Percentiles rank a stretch among this genome's conserved stretches.
phyloP scores from a whole-genome alignment of 2,329 filamentous ascomycete genomes.

The Phyllosticta citrichinensis region DNA sequence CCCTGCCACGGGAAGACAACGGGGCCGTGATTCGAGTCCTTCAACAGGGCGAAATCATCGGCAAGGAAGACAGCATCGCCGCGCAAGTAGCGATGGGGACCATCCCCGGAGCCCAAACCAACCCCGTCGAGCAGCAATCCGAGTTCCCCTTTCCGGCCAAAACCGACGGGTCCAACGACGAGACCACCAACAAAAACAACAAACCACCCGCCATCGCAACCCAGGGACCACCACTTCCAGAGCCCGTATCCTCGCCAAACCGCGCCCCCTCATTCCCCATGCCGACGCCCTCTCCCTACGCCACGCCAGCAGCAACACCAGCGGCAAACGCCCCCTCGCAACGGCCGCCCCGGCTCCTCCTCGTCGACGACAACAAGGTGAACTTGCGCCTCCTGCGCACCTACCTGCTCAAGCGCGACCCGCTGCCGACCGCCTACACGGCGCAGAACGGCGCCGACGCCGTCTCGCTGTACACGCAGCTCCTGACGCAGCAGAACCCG shows the following conservation, averaged over 20 bases:
- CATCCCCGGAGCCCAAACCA: not conserved
- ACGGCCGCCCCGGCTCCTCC: conserved; percentile 8
- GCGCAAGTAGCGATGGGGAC: conserved; percentile 15
- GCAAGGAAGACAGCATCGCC: conserved; percentile 15
- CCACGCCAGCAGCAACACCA: not conserved
- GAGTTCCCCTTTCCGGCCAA: conserved; percentile 12
- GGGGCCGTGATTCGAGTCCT: conserved; percentile 11
- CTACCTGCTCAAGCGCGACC: conserved; percentile 11
- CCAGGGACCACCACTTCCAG: not conserved
- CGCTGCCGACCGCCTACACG: conserved; percentile 1
- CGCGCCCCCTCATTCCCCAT: not conserved
- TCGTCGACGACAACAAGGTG: conserved; percentile 12
- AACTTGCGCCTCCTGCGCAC: conserved; percentile 48
- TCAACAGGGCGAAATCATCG: conserved; percentile 11
- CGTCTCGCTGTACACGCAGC: conserved; percentile 26
- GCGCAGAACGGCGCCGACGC: conserved; percentile 33
- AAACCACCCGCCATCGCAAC: not conserved
- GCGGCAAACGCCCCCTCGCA: not conserved
- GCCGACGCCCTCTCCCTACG: not conserved
- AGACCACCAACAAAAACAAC: not conserved
- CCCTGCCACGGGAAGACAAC: conserved; percentile 4
- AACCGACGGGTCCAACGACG: not conserved
- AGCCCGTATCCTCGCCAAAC: not conserved
- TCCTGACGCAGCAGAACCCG: not conserved
- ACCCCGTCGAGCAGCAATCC: conserved; percentile 1